Conservation (phyloP, 805 yeast species). For the Metschnikowia koreensis region DNA sequence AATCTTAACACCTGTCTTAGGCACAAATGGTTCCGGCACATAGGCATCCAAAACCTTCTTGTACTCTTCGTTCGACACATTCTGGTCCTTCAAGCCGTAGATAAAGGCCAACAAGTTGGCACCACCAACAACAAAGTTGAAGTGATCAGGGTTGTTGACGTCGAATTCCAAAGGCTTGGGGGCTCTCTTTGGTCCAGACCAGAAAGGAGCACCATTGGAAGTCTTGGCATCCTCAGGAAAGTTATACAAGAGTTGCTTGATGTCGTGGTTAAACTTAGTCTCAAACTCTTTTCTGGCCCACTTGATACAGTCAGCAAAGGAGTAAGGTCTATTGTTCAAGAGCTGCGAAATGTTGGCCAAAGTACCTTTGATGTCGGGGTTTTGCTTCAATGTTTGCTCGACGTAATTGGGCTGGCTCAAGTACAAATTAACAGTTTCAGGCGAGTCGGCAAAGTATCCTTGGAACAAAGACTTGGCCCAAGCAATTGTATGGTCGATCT, state of each 20-base stretch:
- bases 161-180: constrained; percentile 85
- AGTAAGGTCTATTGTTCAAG: constrained; percentile 77
- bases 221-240: constrained; percentile 95
- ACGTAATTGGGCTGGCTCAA: constrained; percentile 89
- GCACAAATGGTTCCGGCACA: constrained; percentile 56
- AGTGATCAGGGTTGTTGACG: constrained; percentile 70
- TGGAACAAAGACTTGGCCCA: constrained; percentile 97
- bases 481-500: constrained; percentile 97
- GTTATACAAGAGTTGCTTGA: constrained; percentile 84
- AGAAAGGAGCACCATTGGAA: constrained; percentile 86
- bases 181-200: constrained; percentile 98
- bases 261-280: constrained; percentile 78
- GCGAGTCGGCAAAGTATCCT: constrained; percentile 86
- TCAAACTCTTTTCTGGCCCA: constrained; percentile 96
- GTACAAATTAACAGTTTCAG: constrained; percentile 89
- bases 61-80: constrained; percentile 52
- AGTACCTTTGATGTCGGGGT: constrained; percentile 86
- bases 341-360: constrained; percentile 76
- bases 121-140: constrained; percentile 79
- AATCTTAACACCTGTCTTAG: constrained; percentile 72
- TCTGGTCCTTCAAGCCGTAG: constrained; percentile 83
- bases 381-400: constrained; percentile 85
- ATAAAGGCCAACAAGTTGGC: constrained; percentile 90
- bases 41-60: constrained; percentile 50
- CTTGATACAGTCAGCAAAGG: constrained; percentile 87